Base-by-base conservation (phyloP, 306 rosid species). In the Medicago lupulina region DNA sequence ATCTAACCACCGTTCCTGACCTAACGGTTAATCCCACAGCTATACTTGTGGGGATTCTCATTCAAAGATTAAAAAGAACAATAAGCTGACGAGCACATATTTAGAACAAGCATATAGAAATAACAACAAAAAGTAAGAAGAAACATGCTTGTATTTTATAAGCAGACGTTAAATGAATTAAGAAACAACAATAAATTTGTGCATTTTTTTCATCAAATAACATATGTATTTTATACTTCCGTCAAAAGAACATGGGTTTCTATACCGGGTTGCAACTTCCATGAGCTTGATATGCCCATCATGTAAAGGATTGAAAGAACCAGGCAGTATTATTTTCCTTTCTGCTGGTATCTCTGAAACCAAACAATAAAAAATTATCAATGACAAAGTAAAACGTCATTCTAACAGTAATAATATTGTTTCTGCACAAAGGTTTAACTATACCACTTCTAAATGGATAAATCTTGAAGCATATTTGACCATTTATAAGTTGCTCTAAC, bases 251-350 rank as follows among this genome's bases (percentile, higher is more conserved):
- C 73, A 50, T 41, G 67, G 70, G 71, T 59, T 62, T n/a, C n/a
- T 34, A 55, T 88, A 94, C 98, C 95, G 69, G 46, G 88, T 82
- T 77, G 98, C 97, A 79, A 86, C 91, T 70, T 92, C 97, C 86
- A 92, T 81, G 73, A 94, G 97, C 83, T 84, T 92, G 71, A 92
- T 74, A 84, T 92, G 97, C 65, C 95, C 97, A 67, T 92, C 92
- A 62, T 94, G 98, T 65, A 94, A 84, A 4, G 98, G 97, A 87
- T 91, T 85, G 81, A 94, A 94, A 83, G 98, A 92, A 74, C 97
- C 98, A 31, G 98, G 71, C 18, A 94, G 76, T 79, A 94, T 88
- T 54, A 94, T 67, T 84, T 85, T 94, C 82, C 96, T 88, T 62
- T 94, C 93, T 36, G 84, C 84, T n/a, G 88, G 73, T 38, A 59